Percentiles rank a stretch among this genome's conserved stretches.
phyloP scores from a whole-genome alignment of 768 basidiomycete genomes.

The Tulasnella sp. region DNA sequence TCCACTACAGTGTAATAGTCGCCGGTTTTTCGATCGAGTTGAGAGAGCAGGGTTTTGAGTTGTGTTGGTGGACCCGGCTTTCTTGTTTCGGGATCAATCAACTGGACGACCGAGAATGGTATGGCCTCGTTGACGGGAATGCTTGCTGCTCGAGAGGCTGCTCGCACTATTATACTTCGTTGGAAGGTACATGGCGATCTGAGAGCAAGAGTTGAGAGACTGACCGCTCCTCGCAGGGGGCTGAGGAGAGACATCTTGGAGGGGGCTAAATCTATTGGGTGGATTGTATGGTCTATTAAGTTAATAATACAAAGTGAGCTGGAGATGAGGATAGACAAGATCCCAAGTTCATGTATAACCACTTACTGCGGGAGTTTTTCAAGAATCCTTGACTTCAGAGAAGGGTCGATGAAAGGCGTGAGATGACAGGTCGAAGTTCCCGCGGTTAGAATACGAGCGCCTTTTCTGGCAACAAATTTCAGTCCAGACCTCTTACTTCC shows the following conservation, averaged over 20 bases:
- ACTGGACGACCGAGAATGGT: constrained; percentile 30
- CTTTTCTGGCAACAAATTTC: neutral
- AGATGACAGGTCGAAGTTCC: neutral
- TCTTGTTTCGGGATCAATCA: constrained; percentile 37
- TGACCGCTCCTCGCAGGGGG: neutral
- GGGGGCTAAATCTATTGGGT: too few relatives aligned
- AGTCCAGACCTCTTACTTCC: neutral
- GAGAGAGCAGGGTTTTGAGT: constrained; percentile 36
- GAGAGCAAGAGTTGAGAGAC: neutral
- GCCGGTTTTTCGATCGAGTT: constrained; percentile 29
- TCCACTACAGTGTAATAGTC: constrained; percentile 45
- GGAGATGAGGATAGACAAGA: neutral
- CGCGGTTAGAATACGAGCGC: neutral
- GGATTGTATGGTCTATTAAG: neutral
- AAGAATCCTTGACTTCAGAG: neutral
- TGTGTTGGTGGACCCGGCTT: constrained; percentile 26
- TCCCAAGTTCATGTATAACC: neutral
- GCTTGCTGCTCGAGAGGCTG: neutral
- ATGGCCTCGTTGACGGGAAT: constrained; percentile 32
- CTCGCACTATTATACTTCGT: neutral
- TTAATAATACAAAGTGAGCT: neutral
- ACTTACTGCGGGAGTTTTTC: neutral
- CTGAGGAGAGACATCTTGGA: neutral
- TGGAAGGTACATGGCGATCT: neutral
- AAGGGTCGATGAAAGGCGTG: neutral